A percentile compares a stretch with the other conserved stretches of the same genome.
Conservation (phyloP, 148 eudicot species). For the Polygonum maritimum region DNA sequence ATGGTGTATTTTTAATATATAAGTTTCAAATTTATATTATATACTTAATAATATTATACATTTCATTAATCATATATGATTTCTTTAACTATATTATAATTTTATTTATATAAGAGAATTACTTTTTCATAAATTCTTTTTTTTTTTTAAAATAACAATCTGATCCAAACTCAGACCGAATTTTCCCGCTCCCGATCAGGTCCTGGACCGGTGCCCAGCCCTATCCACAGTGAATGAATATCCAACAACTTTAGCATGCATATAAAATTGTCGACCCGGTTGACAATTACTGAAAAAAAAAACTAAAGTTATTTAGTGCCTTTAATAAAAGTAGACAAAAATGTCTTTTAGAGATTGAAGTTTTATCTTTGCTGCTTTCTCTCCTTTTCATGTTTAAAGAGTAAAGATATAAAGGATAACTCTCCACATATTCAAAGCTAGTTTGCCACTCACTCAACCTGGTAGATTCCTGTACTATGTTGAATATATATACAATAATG, state of each 20-base stretch:
- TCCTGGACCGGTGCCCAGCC: too few relatives aligned
- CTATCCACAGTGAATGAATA: neutral
- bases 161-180: too few relatives aligned
- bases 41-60: too few relatives aligned
- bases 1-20: too few relatives aligned
- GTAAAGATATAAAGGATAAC: neutral
- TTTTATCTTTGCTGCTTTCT: constrained; percentile 1
- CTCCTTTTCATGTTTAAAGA: constrained; percentile 6
- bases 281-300: constrained; percentile 1
- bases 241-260: neutral
- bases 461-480: neutral
- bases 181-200: too few relatives aligned
- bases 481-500: constrained; percentile 8
- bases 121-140: too few relatives aligned
- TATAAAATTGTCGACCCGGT: neutral
- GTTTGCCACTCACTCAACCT: neutral
- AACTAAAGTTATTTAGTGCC: neutral
- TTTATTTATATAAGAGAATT: too few relatives aligned
- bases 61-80: too few relatives aligned
- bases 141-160: too few relatives aligned
- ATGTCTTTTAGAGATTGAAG: constrained; percentile 3
- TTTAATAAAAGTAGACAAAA: constrained; percentile 11
- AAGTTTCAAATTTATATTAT: too few relatives aligned
- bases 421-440: constrained; percentile 6
- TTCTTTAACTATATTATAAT: too few relatives aligned